Evolutionary conservation across 1,284 basidiomycete genomes (phyloP).

Genomic region (Malassezia psittaci): DNA sequence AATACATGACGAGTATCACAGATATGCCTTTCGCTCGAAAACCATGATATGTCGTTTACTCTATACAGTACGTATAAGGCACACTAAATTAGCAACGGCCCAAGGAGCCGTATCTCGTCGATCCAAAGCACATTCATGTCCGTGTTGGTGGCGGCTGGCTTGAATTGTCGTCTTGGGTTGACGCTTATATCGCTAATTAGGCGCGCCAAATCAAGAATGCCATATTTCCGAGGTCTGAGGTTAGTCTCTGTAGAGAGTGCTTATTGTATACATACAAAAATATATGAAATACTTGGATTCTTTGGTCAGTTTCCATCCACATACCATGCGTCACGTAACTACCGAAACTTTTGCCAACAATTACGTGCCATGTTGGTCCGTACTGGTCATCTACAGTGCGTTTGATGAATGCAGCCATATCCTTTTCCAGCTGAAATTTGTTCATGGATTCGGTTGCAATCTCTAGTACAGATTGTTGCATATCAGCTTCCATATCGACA

Average conservation of each 20-base stretch:
- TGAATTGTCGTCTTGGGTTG: conserved; percentile 66
- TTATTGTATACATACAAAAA: conserved; percentile 37
- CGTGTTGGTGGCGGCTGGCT: conserved; percentile 60
- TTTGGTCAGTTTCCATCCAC: conserved; percentile 41
- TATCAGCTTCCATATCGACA: conserved; percentile 90
- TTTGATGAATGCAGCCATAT: conserved; percentile 95
- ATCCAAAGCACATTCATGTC: conserved; percentile 24
- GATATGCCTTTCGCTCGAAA: conserved; percentile 60
- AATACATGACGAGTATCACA: conserved; percentile 62
- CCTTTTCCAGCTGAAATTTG: conserved; percentile 84
- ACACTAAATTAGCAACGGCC: conserved; percentile 40
- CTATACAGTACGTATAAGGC: conserved; percentile 52
- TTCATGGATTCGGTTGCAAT: conserved; percentile 73
- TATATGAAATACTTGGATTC: conserved; percentile 47
- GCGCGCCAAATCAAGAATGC: conserved; percentile 46
- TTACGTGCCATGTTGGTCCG: conserved; percentile 91
- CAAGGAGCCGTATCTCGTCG: conserved; percentile 5
- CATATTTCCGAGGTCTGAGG: conserved; percentile 40
- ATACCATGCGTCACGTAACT: conserved; percentile 92
- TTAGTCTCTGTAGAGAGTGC: not conserved
- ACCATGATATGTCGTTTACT: conserved; percentile 68
- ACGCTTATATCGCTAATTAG: conserved; percentile 12
- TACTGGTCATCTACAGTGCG: conserved; percentile 87
- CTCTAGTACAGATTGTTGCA: conserved; percentile 86
- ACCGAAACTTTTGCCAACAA: conserved; percentile 83